A percentile compares a stretch with the other conserved stretches of the same genome.
Conservation (phyloP, 2,329 filamentous ascomycete genomes). For the Phaeosphaeriaceae sp. region DNA sequence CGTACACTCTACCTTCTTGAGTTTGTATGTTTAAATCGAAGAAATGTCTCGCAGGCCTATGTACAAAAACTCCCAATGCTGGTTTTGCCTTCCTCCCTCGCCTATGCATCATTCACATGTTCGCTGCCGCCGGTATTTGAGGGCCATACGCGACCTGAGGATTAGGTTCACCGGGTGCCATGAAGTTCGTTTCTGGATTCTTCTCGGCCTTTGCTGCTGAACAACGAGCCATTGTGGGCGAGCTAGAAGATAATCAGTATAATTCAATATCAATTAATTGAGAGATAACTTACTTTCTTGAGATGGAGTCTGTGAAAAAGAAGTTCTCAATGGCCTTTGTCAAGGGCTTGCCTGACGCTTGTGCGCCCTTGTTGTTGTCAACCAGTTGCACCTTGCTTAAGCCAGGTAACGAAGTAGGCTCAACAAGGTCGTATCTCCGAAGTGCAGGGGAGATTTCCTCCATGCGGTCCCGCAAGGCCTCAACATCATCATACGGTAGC, state of each 20-base stretch:
- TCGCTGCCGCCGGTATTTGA: constrained; percentile 30
- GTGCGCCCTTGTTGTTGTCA: constrained; percentile 91
- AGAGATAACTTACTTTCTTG: constrained; percentile 74
- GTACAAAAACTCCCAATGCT: constrained; percentile 33
- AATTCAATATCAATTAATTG: background rate
- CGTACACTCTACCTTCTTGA: constrained; percentile 26
- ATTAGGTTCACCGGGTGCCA: constrained; percentile 55
- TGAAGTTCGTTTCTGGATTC: constrained; percentile 58
- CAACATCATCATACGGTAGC: constrained; percentile 91
- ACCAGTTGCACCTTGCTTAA: constrained; percentile 94
- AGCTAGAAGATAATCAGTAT: constrained; percentile 62
- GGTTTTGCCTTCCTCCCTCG: constrained; percentile 8
- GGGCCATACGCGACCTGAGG: constrained; percentile 52
- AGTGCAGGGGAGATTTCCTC: constrained; percentile 91
- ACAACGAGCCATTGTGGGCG: constrained; percentile 97
- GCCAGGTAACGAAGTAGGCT: constrained; percentile 73
- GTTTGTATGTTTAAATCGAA: constrained; percentile 25
- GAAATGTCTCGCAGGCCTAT: constrained; percentile 36
- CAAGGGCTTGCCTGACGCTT: constrained; percentile 73
- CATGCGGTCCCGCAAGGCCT: constrained; percentile 89
- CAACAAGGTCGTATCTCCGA: constrained; percentile 87
- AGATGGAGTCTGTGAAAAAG: constrained; percentile 97
- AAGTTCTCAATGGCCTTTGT: constrained; percentile 93
- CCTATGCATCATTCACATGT: constrained; percentile 22
- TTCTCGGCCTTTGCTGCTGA: constrained; percentile 82